Percentiles rank a stretch among this genome's conserved stretches.
Evolutionary conservation across 2,329 filamentous ascomycete species (phyloP).

Genomic region (Botrytis paeoniae): DNA sequence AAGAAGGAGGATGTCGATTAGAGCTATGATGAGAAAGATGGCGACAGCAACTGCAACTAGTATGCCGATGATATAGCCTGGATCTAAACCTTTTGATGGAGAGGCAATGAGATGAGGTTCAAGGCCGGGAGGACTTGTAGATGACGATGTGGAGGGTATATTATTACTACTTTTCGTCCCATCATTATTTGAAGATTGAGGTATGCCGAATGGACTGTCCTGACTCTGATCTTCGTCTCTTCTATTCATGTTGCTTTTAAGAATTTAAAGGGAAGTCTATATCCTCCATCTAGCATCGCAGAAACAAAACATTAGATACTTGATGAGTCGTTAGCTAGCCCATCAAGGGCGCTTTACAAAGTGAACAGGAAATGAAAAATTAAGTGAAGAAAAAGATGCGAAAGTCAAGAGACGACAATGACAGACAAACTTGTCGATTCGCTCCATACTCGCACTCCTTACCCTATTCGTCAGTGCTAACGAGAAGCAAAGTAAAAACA

Average conservation of each 20-base stretch:
- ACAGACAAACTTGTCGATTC: neutral
- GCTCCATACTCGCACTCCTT: neutral
- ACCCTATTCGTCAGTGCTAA: neutral
- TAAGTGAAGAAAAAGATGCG: neutral
- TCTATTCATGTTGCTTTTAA: neutral
- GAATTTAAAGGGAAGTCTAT: neutral
- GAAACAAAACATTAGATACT: neutral
- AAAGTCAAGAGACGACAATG: neutral
- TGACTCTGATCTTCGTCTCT: slow-evolving; percentile 11
- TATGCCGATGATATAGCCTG: slow-evolving; percentile 4
- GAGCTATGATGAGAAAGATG: neutral
- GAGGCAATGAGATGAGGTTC: neutral
- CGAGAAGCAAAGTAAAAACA: neutral
- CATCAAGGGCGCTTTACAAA: slow-evolving; percentile 2
- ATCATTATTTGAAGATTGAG: neutral
- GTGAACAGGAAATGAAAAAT: neutral
- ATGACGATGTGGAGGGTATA: neutral
- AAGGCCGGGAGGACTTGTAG: neutral
- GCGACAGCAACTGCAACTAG: neutral
- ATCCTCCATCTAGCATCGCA: neutral
- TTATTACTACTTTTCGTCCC: neutral
- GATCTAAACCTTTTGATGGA: neutral
- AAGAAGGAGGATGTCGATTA: slow-evolving; percentile 9
- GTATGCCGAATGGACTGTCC: slow-evolving; percentile 1
- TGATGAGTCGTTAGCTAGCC: neutral